phyloP scores from a whole-genome alignment of 2,329 filamentous ascomycete species.

The Rachicladosporium sp. region DNA sequence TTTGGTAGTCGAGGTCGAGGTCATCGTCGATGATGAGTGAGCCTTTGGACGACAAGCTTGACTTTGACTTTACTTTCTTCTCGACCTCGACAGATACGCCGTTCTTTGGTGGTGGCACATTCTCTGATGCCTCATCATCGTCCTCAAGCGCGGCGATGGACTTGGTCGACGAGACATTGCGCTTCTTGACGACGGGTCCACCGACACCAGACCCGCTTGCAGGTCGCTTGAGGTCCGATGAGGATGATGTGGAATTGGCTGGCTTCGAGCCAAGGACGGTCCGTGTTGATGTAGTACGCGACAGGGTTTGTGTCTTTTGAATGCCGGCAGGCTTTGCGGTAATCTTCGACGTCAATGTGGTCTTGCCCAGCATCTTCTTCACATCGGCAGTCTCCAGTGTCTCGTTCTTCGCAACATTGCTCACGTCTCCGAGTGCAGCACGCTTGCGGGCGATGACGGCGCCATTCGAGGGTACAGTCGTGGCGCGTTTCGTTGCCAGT shows the following conservation, averaged over 20 bases:
- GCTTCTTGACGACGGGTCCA: slow-evolving; percentile 55
- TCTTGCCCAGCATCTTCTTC: slow-evolving; percentile 42
- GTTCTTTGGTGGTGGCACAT: slow-evolving; percentile 54
- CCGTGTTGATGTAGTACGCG: slow-evolving; percentile 41
- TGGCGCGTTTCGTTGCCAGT: slow-evolving; percentile 32
- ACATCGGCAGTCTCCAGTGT: slow-evolving; percentile 47
- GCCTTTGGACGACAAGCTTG: slow-evolving; percentile 19
- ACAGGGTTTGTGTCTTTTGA: slow-evolving; percentile 52
- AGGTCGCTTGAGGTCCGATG: slow-evolving; percentile 55
- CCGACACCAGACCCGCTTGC: slow-evolving; percentile 60
- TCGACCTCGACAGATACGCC: slow-evolving; percentile 27
- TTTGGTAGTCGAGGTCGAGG: slow-evolving; percentile 24
- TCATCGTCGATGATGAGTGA: slow-evolving; percentile 17
- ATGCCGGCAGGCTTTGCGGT: slow-evolving; percentile 66
- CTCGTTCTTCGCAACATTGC: slow-evolving; percentile 79
- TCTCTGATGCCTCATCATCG: slow-evolving; percentile 47
- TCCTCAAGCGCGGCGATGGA: slow-evolving; percentile 33
- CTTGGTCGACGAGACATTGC: slow-evolving; percentile 43
- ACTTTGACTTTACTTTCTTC: slow-evolving; percentile 30
- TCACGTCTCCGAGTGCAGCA: slow-evolving; percentile 81
- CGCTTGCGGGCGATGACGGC: slow-evolving; percentile 48
- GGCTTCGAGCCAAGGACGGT: slow-evolving; percentile 56
- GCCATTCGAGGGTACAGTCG: slow-evolving; percentile 31
- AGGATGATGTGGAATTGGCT: slow-evolving; percentile 44
- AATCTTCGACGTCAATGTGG: slow-evolving; percentile 64